These are phyloP conservation scores for Clitopilus passeckerianus DNA, from an alignment of 768 basidiomycete genomes.

Conservation along the genomic window DNA sequence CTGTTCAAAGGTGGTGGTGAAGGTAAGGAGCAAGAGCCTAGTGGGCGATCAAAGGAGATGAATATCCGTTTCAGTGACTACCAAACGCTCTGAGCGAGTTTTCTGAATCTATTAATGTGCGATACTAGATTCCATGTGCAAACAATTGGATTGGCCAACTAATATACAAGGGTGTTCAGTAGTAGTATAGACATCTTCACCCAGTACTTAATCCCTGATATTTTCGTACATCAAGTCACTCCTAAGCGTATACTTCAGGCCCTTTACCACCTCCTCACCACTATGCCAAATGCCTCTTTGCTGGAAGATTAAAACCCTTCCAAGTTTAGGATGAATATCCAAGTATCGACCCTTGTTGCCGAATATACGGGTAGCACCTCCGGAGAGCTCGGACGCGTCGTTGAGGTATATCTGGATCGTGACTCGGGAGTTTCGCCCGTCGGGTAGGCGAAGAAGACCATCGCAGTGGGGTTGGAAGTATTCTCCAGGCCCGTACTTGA, in stretches of 20 bases:
- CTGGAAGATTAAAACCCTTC: slow-evolving; percentile 41
- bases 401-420: slow-evolving; percentile 45
- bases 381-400: slow-evolving; percentile 19
- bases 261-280: slow-evolving; percentile 33
- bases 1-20: too few species aligned
- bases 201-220: too few species aligned
- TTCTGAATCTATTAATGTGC: too few species aligned
- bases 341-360: slow-evolving; percentile 21
- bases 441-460: slow-evolving; percentile 27
- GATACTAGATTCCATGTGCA: too few species aligned
- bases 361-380: slow-evolving; percentile 37
- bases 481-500: slow-evolving; percentile 37
- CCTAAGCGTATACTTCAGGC: slow-evolving; percentile 35
- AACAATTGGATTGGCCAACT: too few species aligned
- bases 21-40: too few species aligned
- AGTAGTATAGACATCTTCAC: too few species aligned
- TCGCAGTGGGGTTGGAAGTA: slow-evolving; percentile 38
- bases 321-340: slow-evolving; percentile 38
- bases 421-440: slow-evolving; percentile 30
- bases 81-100: too few species aligned
- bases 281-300: slow-evolving; percentile 34
- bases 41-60: too few species aligned
- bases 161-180: too few species aligned
- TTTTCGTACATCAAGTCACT: slow-evolving; percentile 33
- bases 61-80: too few species aligned